Conservation (phyloP, 2,329 filamentous ascomycete genomes). For the Pseudogymnoascus sp. region DNA sequence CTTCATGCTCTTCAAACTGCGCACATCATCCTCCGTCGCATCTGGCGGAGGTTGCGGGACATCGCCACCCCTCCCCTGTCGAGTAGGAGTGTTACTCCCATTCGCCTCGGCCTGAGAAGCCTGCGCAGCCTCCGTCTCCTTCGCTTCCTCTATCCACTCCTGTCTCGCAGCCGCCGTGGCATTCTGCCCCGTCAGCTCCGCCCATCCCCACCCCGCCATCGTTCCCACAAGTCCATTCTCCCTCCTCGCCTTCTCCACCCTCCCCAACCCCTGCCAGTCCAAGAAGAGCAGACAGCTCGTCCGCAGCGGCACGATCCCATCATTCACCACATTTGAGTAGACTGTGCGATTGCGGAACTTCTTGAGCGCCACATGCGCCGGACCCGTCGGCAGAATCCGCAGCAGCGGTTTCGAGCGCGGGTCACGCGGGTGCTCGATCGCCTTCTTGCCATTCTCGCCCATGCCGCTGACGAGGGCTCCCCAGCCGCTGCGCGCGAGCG, state of each 20-base stretch:
- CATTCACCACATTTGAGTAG: conserved; percentile 96
- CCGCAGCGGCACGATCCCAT: conserved; percentile 88
- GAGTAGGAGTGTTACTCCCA: conserved; percentile 35
- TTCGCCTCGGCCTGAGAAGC: conserved; percentile 20
- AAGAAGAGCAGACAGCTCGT: conserved; percentile 95
- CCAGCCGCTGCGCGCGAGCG: conserved; percentile 78
- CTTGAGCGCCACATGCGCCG: conserved; percentile 76
- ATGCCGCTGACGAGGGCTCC: conserved; percentile 77
- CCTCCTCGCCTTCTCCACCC: conserved; percentile 86
- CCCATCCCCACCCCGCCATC: conserved; percentile 89
- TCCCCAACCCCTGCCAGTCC: conserved; percentile 88
- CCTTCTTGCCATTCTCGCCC: conserved; percentile 57
- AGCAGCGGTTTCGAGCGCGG: conserved; percentile 82
- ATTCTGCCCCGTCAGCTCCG: conserved; percentile 73
- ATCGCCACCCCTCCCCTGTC: conserved; percentile 34
- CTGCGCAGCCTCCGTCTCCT: conserved; percentile 1
- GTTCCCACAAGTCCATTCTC: conserved; percentile 90
- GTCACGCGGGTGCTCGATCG: conserved; percentile 50
- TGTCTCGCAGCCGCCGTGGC: conserved; percentile 21
- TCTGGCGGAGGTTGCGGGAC: conserved; percentile 64
- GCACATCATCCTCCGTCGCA: conserved; percentile 55
- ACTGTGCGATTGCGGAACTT: conserved; percentile 86
- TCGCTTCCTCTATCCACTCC: conserved; percentile 15
- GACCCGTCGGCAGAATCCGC: conserved; percentile 81
- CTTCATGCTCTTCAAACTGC: conserved; percentile 42